These are phyloP conservation scores for Aspergillus calidoustus DNA, from an alignment of 2,329 filamentous ascomycete species.

Conservation along the genomic window DNA sequence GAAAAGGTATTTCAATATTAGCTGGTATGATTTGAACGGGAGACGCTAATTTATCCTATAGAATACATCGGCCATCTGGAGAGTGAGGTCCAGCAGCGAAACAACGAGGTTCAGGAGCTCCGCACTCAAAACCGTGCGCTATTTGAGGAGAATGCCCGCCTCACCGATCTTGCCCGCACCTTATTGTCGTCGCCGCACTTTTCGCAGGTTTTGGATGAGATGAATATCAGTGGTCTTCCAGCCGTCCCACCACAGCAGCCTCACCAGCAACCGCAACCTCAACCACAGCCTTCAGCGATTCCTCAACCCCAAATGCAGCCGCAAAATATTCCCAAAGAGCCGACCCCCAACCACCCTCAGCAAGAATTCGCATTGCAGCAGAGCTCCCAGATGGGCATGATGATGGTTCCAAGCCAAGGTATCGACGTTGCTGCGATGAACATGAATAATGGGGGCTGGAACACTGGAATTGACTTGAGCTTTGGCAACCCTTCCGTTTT, in stretches of 20 bases:
- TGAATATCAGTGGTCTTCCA: conserved; percentile 63
- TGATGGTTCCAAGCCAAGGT: conserved; percentile 78
- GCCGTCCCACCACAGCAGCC: conserved; percentile 41
- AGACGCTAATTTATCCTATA: conserved; percentile 60
- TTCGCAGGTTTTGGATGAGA: conserved; percentile 75
- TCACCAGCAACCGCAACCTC: conserved; percentile 47
- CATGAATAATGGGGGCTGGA: conserved; percentile 53
- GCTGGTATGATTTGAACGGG: conserved; percentile 4
- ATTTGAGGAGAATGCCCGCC: conserved; percentile 80
- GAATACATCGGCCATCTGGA: conserved; percentile 98
- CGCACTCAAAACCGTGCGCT: conserved; percentile 80
- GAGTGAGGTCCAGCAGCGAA: conserved; percentile 80
- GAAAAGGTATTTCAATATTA: conserved; percentile 74
- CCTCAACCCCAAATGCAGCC: conserved; percentile 46
- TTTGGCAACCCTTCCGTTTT: conserved; percentile 58
- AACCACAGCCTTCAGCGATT: conserved; percentile 43
- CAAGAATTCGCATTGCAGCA: conserved; percentile 65
- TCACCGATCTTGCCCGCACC: conserved; percentile 79
- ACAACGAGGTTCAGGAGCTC: conserved; percentile 80
- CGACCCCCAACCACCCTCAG: conserved; percentile 62
- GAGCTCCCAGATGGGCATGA: conserved; percentile 70
- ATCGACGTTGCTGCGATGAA: conserved; percentile 76
- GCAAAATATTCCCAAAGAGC: conserved; percentile 66
- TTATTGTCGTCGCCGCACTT: conserved; percentile 81
- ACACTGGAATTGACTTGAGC: conserved; percentile 52